Base-by-base conservation (phyloP, 2,329 filamentous ascomycete species). In the Botryotinia convoluta region DNA sequence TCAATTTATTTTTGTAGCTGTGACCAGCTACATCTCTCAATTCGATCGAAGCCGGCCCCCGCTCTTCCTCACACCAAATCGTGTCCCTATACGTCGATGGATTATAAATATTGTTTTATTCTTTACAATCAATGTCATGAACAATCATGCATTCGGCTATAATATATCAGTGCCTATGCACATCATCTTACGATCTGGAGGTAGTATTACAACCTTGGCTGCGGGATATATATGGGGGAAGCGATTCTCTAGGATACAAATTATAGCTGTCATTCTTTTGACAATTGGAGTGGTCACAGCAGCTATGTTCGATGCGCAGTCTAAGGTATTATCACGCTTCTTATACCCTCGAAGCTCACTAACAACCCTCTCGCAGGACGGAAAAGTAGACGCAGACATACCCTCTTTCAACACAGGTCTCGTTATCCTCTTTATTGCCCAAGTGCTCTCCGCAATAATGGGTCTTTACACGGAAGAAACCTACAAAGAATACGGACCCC, bases 131-230 rank as follows among this genome's bases (percentile, higher is more conserved):
- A 99, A 98, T 79, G 90, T 98, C 73, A 84, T 99, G 80, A 99
- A 99, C 84, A 99, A 99, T 79, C 95, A 95, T 86, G 96, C 95
- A 10, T 99, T 99, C 82, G 95, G 94, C 75, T 99, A 98, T 84
- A 91, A 94, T 78, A 98, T 99, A 73, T 97, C 94, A 10, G 94
- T 99, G 0, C 96, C 96, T 1, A 90, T 99, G 67, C 96, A 99
- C 81, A 99, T 99, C 79, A 98, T 99, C 77, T 86, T 99, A 44
- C 90, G 96, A 71, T 98, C 95, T 67, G 97, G 95, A 68, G 96
- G 96, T 26, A 97, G 95, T 79, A 97, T 98, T 75, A 97, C 95
- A 7, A 98, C 96, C 14, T 97, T 99, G 89, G 83, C 91, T 26
- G 93, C 95, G n/a, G 96, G 96, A 4, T 94, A 91, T 79, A 78